Base-by-base conservation (phyloP, 1,284 basidiomycete species). In the Puccinia polysora region DNA sequence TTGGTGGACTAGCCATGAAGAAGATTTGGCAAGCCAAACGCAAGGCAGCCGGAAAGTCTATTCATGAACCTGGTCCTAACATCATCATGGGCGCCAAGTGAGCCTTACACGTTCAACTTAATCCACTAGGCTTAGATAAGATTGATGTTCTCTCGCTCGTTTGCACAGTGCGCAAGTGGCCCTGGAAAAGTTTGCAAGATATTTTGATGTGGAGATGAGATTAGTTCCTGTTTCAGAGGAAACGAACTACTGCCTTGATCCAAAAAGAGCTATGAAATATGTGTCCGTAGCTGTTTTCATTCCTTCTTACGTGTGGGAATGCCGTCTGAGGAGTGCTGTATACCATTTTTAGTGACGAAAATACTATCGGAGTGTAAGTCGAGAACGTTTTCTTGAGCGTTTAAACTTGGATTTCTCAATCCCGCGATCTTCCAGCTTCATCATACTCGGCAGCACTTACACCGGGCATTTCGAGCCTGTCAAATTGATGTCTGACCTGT, bases 381-480 rank as follows among this genome's bases (percentile, higher is more conserved):
- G 38, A 88, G 88, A 56, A 87, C 38, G 28, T 86, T n/a, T 14
- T 71, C 55, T 56, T 47, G 36, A 10, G 3, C 47, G 76, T n/a
- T n/a, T n/a, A 75, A 63, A 38, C 34, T 30, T 23, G 36, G 50
- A 78, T 78, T 70, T 75, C 78, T 36, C 40, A 34, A 60, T 62
- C 20, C 30, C n/a, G 36, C 38, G 65, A 7, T 40, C 63, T 58
- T 50, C 14, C 73, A 67, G 75, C n/a, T 55, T 74, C 30, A 12
- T 65, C 45, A 69, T 76, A 34, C 75, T 81, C 34, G 84, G 83
- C 12, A 83, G 81, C 70, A 96, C 93, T 15, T 95, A 95, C 81
- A 96, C 93, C 1, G 94, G 93, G 12, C 89, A 89, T 76, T 96
- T 94, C 78, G 94, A 97, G 78, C 87, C 89, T 25, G 93, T 97